Evolutionary conservation across 768 basidiomycete genomes (phyloP), one percentile per base, ranked within the genome.

Genomic region (Lentinula raphanica): DNA sequence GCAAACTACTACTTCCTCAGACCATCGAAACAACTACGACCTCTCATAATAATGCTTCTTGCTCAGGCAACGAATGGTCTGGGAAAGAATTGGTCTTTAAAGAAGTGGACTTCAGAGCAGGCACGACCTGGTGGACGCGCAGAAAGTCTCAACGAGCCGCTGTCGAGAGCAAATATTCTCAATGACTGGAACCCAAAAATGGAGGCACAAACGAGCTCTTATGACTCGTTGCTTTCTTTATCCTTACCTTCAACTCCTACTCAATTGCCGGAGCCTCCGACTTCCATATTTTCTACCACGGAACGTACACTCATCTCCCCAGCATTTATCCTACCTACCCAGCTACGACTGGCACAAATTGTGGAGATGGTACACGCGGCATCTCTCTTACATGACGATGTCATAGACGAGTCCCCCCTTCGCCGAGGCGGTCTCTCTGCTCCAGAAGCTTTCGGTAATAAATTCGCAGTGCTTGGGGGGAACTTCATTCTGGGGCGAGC

Each of bases 291-390:
- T 21, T 32, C 36, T 15, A 50, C 50, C 39, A 15, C 56, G 54
- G 49, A 62, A 44, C 68, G 54, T 21, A 65, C 54, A 19, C 65
- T 65, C 17, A 64, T 50, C 49, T 60, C 64, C 7, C 58, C 68
- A 38, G 56, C 67, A 60, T 59, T 63, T 61, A 72, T 90, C 39
- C 81, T 98, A 3, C 93, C 95, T 4, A 90, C 94, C 1, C 94
- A 97, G 69, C 71, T 79, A 15, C 85, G 94, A n/a, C 84, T 98
- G 28, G 95, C 94, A 0, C 91, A 94, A 64, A 94, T 98, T 35
- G 88, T 93, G 44, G 94, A 98, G 69, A 93, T 97, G 91, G 90
- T 98, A 60, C 95, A 98, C 65, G 93, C 95, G 28, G 95, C 94
- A 2, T 94, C 92, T 5, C 79, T 97, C n/a, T 72, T 98, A 7